phyloP scores from a whole-genome alignment of 371 early-diverging fungal genomes.

The Lichtheimia hyalospora region DNA sequence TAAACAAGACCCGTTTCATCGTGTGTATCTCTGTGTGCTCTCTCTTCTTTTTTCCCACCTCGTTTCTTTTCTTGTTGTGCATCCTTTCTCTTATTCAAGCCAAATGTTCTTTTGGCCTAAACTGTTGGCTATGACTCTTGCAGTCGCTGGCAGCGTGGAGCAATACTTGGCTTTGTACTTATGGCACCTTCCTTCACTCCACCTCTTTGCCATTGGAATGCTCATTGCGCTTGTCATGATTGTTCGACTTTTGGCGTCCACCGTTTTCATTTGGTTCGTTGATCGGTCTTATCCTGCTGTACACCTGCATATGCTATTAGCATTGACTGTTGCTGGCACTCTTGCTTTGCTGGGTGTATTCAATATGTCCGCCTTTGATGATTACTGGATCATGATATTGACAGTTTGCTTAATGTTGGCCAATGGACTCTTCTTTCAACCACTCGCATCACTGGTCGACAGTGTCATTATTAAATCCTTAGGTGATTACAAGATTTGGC shows the following conservation, averaged over 20 bases:
- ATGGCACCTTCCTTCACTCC: constrained; percentile 6
- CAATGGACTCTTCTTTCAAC: constrained; percentile 30
- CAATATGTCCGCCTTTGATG: neutral
- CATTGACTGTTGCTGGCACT: constrained; percentile 5
- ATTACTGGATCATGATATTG: neutral
- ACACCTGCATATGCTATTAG: constrained; percentile 5
- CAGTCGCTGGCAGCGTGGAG: constrained; percentile 7
- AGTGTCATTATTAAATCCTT: constrained; percentile 30
- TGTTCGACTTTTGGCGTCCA: constrained; percentile 8
- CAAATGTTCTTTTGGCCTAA: constrained; percentile 12
- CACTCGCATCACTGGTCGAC: constrained; percentile 25
- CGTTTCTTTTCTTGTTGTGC: neutral
- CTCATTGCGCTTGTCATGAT: constrained; percentile 11
- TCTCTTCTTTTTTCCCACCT: neutral
- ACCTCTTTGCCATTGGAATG: constrained; percentile 14
- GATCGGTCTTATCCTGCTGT: constrained; percentile 8
- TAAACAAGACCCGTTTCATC: too few species aligned
- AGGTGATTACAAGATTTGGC: constrained; percentile 31
- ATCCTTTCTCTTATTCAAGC: neutral
- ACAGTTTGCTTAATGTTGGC: constrained; percentile 5
- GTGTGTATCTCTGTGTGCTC: neutral
- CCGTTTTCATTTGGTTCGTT: constrained; percentile 7
- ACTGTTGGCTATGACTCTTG: constrained; percentile 12
- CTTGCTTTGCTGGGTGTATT: constrained; percentile 4
- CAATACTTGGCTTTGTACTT: constrained; percentile 12